A percentile compares a stretch with the other conserved stretches of the same genome.
Evolutionary conservation across 2,329 filamentous ascomycete genomes (phyloP).

Genomic region (Fusarium ramigenum): DNA sequence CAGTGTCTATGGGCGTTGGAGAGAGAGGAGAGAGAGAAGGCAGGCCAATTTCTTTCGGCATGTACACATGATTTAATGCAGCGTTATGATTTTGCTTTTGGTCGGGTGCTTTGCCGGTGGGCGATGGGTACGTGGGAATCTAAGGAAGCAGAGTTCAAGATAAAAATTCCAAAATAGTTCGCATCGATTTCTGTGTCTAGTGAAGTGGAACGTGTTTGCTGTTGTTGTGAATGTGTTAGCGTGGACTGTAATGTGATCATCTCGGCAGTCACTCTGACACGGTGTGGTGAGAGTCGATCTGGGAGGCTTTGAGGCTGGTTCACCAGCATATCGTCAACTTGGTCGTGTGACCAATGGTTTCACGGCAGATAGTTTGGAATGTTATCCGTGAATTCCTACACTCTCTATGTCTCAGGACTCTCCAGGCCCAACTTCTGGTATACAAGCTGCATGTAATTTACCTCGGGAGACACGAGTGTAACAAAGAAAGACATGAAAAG

Average conservation of each 20-base stretch:
- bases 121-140: slow-evolving; percentile 19
- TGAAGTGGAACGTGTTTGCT: slow-evolving; percentile 14
- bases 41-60: slow-evolving; percentile 5
- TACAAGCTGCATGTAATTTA: neutral
- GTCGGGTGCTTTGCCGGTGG: slow-evolving; percentile 19
- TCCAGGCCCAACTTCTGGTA: neutral
- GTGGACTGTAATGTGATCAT: neutral
- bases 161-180: slow-evolving; percentile 27
- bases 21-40: neutral
- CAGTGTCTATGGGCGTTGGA: slow-evolving; percentile 1
- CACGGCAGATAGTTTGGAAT: neutral
- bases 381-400: neutral
- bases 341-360: neutral
- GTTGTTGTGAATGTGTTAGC: neutral
- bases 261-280: neutral
- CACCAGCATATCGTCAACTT: neutral
- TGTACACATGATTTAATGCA: slow-evolving; percentile 27
- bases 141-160: slow-evolving; percentile 5
- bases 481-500: slow-evolving; percentile 25
- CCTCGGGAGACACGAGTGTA: slow-evolving; percentile 10
- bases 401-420: neutral
- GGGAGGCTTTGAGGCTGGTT: neutral
- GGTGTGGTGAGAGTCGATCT: too few species aligned
- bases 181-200: slow-evolving; percentile 6
- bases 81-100: slow-evolving; percentile 20